Evolutionary conservation across 148 eudicot genomes (phyloP), one percentile per base, ranked within the genome.

Genomic region (Arbutus unedo): DNA sequence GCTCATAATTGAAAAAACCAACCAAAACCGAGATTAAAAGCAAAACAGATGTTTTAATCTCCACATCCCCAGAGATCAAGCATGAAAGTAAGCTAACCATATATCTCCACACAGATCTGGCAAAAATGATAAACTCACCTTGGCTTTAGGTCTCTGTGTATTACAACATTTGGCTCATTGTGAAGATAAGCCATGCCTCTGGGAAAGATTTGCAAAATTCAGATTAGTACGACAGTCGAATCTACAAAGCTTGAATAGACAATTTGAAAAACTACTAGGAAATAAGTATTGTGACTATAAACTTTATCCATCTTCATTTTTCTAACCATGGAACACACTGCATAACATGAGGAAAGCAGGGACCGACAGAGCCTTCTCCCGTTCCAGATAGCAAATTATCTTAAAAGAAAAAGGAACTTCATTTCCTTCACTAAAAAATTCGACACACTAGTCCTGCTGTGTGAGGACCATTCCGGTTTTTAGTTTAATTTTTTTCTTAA

Each of bases 171-270:
- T 79, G 99, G 99, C 84, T 96, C 99, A 85, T 89, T 96, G 85
- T 96, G 99, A 86, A 96, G 98, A 91, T 92, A 96, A 71, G 97
- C 94, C 95, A 96, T 93, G 88, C 99, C 99, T 83, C 99, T 94
- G 91, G 23, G 49, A 45, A 87, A 85, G 87, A 60, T 81, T 77
- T 47, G 68, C 56, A 41, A 50, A 74, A 9, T 67, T 45, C 48
- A 76, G 60, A 55, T 88, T 70, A 88, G 84, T 84, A 87, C 19
- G 43, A 43, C 51, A 86, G 70, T 21, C 44, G 60, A 67, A 60
- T 82, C 54, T 14, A 21, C 0, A 43, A 51, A 47, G 81, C 75
- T 51, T 62, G 83, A 57, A 53, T 66, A 54, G 41, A 25, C 60
- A 82, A 56, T 38, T 80, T 6, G 3, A 64, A 43, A 31, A 80